These are phyloP conservation scores for Chrysoporthe cubensis DNA, from an alignment of 2,329 filamentous ascomycete genomes.

Conservation along the genomic window DNA sequence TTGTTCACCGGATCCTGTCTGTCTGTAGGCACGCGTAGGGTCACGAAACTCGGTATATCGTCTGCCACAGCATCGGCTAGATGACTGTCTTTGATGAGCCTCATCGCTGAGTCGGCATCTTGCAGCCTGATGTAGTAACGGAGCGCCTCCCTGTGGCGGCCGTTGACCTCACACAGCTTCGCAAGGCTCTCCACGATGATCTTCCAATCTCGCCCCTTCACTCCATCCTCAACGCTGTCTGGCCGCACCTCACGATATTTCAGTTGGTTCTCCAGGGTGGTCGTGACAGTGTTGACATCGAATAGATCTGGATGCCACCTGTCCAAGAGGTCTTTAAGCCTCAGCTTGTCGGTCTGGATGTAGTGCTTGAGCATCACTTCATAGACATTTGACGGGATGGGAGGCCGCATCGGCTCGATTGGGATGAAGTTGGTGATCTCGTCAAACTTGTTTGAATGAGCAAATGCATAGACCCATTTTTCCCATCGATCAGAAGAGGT, in stretches of 20 bases:
- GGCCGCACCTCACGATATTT: conserved; percentile 74
- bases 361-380: conserved; percentile 91
- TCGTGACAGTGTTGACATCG: conserved; percentile 75
- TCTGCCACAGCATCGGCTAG: conserved; percentile 88
- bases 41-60: conserved; percentile 86
- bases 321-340: conserved; percentile 79
- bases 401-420: conserved; percentile 73
- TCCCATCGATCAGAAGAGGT: conserved; percentile 84
- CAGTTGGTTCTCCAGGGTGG: conserved; percentile 80
- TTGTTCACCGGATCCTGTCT: conserved; percentile 67
- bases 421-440: conserved; percentile 89
- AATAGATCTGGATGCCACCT: conserved; percentile 85
- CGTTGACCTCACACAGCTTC: conserved; percentile 80
- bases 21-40: conserved; percentile 78
- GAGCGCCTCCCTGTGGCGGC: conserved; percentile 81
- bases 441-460: conserved; percentile 82
- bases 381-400: conserved; percentile 81
- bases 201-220: conserved; percentile 79
- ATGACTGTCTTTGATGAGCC: conserved; percentile 83
- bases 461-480: conserved; percentile 93
- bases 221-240: conserved; percentile 74
- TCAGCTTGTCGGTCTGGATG: conserved; percentile 73
- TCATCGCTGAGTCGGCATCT: conserved; percentile 87
- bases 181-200: conserved; percentile 87
- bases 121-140: conserved; percentile 88